Conservation (phyloP, 1,139 yeast species). For the Arxiozyma bovina region DNA sequence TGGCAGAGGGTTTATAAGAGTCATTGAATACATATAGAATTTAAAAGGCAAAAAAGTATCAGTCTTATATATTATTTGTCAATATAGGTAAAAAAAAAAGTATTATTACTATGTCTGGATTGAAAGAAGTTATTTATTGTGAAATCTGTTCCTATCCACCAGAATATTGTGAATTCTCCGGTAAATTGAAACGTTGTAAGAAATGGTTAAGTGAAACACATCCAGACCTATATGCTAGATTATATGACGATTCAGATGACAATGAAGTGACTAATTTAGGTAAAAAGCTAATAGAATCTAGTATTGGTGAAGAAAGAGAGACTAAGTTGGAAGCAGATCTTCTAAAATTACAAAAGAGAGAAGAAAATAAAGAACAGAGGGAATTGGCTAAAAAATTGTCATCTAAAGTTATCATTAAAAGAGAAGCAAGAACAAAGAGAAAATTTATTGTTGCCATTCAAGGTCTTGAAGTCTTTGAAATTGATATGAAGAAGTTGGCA, state of each 20-base stretch:
- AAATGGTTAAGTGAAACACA: conserved; percentile 65
- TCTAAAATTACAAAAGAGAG: conserved; percentile 78
- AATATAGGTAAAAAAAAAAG: too few relatives aligned
- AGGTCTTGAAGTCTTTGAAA: conserved; percentile 81
- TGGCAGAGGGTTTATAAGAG: not conserved
- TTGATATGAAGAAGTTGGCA: conserved; percentile 83
- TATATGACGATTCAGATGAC: conserved; percentile 37
- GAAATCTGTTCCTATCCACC: conserved; percentile 83
- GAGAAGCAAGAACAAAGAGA: conserved; percentile 85
- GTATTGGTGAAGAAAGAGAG: conserved; percentile 54
- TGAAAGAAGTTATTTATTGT: conserved; percentile 50
- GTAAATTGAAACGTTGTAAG: conserved; percentile 71
- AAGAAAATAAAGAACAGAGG: conserved; percentile 80
- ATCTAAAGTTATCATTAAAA: conserved; percentile 71
- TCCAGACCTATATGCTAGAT: conserved; percentile 44
- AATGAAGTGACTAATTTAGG: conserved; percentile 20
- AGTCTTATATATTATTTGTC: too few relatives aligned
- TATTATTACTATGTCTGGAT: not conserved
- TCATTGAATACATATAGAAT: not conserved
- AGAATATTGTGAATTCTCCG: conserved; percentile 91
- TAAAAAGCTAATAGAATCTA: conserved; percentile 24
- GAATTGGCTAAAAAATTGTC: conserved; percentile 71
- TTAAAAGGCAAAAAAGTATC: too few relatives aligned
- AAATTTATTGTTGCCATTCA: conserved; percentile 80
- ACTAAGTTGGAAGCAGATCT: conserved; percentile 74